Evolutionary conservation across 2,329 filamentous ascomycete genomes (phyloP).

Genomic region (Aspergillus sp.): DNA sequence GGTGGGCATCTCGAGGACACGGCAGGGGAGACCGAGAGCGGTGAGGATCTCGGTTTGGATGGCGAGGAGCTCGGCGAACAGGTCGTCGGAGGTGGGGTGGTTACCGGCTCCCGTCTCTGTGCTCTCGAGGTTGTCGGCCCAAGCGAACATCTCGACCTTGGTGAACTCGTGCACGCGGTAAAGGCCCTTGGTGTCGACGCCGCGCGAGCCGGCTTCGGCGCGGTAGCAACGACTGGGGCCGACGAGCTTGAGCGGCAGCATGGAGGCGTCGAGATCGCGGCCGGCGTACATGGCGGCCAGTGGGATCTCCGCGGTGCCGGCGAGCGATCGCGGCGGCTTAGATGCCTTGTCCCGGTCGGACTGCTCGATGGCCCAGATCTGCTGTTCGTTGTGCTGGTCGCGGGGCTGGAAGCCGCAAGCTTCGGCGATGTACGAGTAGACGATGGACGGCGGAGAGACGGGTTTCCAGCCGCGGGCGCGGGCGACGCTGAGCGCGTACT

Average conservation of each 20-base stretch:
- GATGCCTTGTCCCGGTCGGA: conserved; percentile 57
- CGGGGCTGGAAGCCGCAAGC: conserved; percentile 94
- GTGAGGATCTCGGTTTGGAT: conserved; percentile 82
- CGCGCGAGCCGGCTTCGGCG: conserved; percentile 87
- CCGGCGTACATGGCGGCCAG: conserved; percentile 87
- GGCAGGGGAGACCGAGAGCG: conserved; percentile 75
- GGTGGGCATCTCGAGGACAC: conserved; percentile 88
- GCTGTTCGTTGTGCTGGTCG: conserved; percentile 85
- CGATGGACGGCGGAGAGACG: conserved; percentile 81
- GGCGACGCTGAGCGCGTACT: conserved; percentile 76
- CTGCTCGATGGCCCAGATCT: conserved; percentile 79
- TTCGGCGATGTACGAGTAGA: conserved; percentile 85
- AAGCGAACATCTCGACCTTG: conserved; percentile 96
- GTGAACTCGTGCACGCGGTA: conserved; percentile 99
- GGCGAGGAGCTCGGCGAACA: conserved; percentile 82
- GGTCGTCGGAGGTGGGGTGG: conserved; percentile 31
- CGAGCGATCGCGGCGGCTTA: conserved; percentile 70
- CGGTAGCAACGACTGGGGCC: conserved; percentile 91
- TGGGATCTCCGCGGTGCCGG: conserved; percentile 91
- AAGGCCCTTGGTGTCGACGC: conserved; percentile 86
- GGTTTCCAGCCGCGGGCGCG: conserved; percentile 72
- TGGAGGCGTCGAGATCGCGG: conserved; percentile 59
- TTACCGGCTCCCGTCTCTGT: conserved; percentile 4
- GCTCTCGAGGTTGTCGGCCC: conserved; percentile 62
- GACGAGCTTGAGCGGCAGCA: conserved; percentile 75